These are phyloP conservation scores for Starmerella apicola DNA, from an alignment of 805 yeast genomes.

Conservation along the genomic window DNA sequence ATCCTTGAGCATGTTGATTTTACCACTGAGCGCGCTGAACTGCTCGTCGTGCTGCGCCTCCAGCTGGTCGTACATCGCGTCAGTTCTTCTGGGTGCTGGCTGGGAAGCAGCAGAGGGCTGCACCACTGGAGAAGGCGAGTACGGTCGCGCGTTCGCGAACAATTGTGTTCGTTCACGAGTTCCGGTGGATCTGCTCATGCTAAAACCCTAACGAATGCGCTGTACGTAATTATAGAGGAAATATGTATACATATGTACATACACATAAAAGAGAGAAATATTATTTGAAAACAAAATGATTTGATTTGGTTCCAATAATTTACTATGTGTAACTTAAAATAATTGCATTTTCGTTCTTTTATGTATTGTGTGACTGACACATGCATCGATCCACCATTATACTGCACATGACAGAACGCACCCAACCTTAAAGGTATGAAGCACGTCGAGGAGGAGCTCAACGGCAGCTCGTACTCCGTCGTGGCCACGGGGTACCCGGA, in stretches of 20 bases:
- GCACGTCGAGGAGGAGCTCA: slow-evolving; percentile 10
- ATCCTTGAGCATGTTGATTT: slow-evolving; percentile 43
- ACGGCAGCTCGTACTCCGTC: slow-evolving; percentile 22
- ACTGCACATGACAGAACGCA: background rate
- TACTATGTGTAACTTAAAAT: too few relatives aligned
- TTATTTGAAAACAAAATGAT: too few relatives aligned
- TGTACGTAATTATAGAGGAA: too few relatives aligned
- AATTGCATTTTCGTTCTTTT: too few relatives aligned
- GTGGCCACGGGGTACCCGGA: slow-evolving; percentile 24
- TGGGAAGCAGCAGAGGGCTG: background rate
- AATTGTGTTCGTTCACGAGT: slow-evolving; percentile 31
- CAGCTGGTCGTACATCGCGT: slow-evolving; percentile 42
- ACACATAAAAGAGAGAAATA: too few relatives aligned
- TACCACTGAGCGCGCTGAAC: slow-evolving; percentile 40
- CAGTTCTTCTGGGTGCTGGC: slow-evolving; percentile 27
- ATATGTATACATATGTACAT: too few relatives aligned
- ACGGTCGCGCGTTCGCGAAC: slow-evolving; percentile 26
- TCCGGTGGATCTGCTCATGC: background rate
- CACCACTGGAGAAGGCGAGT: slow-evolving; percentile 21
- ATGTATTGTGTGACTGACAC: too few relatives aligned
- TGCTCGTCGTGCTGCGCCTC: slow-evolving; percentile 59
- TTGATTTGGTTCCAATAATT: too few relatives aligned
- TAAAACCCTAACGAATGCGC: background rate
- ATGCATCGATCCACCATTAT: too few relatives aligned
- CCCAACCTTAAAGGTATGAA: background rate